Evolutionary conservation across 176 grass and related monocot species (phyloP).

Genomic region (Carex parvula): DNA sequence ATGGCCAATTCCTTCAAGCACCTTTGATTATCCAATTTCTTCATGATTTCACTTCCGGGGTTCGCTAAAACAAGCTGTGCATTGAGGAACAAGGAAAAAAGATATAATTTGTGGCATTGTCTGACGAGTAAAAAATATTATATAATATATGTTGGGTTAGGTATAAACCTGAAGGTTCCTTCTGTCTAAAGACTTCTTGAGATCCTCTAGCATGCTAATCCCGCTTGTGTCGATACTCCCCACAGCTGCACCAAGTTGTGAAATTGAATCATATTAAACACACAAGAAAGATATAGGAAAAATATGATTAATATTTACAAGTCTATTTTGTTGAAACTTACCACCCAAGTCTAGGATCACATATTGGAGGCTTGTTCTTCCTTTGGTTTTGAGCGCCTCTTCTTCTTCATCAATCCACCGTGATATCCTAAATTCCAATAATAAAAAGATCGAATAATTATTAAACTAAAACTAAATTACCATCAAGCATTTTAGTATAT

Average conservation of each 20-base stretch:
- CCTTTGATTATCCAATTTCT: conserved; percentile 57
- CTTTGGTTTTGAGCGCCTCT: conserved; percentile 46
- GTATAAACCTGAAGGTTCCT: conserved; percentile 62
- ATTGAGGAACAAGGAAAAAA: background rate
- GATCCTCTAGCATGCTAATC: conserved; percentile 56
- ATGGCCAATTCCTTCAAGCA: conserved; percentile 50
- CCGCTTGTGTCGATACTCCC: conserved; percentile 68
- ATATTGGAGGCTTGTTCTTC: conserved; percentile 51
- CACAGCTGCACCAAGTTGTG: conserved; percentile 40
- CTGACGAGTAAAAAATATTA: background rate
- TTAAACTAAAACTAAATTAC: background rate
- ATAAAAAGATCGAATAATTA: background rate
- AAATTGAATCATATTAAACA: background rate
- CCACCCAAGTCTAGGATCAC: conserved; percentile 85
- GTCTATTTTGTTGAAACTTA: conserved; percentile 21
- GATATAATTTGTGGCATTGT: background rate
- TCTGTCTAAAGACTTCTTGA: conserved; percentile 41
- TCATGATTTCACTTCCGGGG: conserved; percentile 75
- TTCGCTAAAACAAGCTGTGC: conserved; percentile 68
- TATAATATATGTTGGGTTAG: background rate
- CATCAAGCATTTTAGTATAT: background rate
- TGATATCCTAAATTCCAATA: conserved; percentile 42
- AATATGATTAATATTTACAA: conserved; percentile 1
- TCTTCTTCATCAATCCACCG: conserved; percentile 93
- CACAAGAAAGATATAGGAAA: background rate